Percentiles rank a stretch among this genome's conserved stretches.
phyloP scores from a whole-genome alignment of 1,139 yeast species.

The Geotrichum citri-aurantii region DNA sequence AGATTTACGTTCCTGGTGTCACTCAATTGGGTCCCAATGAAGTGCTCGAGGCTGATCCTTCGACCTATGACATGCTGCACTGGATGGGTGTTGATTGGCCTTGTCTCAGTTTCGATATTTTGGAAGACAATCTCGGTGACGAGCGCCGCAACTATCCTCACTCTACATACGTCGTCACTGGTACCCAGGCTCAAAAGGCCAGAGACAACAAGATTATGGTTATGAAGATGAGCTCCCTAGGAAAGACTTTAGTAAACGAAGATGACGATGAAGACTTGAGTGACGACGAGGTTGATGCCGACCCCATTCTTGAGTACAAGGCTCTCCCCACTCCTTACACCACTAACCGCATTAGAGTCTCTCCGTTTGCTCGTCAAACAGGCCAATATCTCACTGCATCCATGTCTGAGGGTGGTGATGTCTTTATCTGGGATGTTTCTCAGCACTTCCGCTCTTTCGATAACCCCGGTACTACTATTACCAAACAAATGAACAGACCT shows the following conservation, averaged over 20 bases:
- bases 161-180: constrained; percentile 76
- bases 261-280: constrained; percentile 69
- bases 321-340: constrained; percentile 70
- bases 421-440: constrained; percentile 71
- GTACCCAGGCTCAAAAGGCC: constrained; percentile 85
- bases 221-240: constrained; percentile 73
- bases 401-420: constrained; percentile 89
- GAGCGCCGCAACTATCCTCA: constrained; percentile 92
- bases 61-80: constrained; percentile 94
- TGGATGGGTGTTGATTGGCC: constrained; percentile 97
- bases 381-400: constrained; percentile 86
- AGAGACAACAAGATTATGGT: constrained; percentile 85
- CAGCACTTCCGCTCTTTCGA: constrained; percentile 80
- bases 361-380: constrained; percentile 69
- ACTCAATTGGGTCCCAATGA: constrained; percentile 91
- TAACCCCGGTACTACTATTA: constrained; percentile 76
- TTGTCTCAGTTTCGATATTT: constrained; percentile 79
- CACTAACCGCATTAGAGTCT: constrained; percentile 82
- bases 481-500: constrained; percentile 74
- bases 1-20: constrained; percentile 76
- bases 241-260: constrained; percentile 79
- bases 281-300: constrained; percentile 63
- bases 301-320: constrained; percentile 85
- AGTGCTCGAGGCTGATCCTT: constrained; percentile 91
- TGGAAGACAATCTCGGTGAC: constrained; percentile 80